Base-by-base conservation (phyloP, 768 basidiomycete genomes). In the Pleurotus giganteus region DNA sequence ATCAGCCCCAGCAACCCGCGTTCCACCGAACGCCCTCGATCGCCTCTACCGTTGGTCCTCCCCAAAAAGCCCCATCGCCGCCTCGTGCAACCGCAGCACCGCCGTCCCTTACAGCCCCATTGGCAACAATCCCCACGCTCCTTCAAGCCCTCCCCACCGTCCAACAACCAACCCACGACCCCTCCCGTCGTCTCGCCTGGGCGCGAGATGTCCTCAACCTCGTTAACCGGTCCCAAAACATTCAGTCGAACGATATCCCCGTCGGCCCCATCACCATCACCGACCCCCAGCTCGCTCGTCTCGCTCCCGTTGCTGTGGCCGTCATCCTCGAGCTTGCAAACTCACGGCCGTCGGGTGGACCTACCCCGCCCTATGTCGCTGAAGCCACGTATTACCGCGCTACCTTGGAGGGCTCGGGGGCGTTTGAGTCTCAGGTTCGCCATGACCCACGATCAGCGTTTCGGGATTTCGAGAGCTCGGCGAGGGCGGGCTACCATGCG, bases 401-500 rank as follows among this genome's bases (percentile, higher is more conserved):
- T 0, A 84, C 83, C 1, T 76, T 96, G n/a, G 79, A 82, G 2
- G 74, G 88, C 0, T 83, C 83, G 0, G 94, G 94, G 7, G 77
- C 81, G 3, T 88, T 84, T 67, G 89, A 91, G 0, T 78, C 83
- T 9, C 74, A 81, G 57, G 61, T 89, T 19, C 75, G 74, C 0
- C 82, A 81, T 55, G 90, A 90, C 63, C 87, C 88, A 1, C 79
- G 91, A 4, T 64, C 77, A 5, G 94, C 96, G 1, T 98, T 98
- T 72, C 78, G 91, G 21, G 93, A 94, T 64, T 97, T 90, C 63
- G 95, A 98, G 66, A 72, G 76, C 1, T 85, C 91, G 2, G 95
- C 94, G 0, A 76, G 89, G 23, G 82, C 78, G 0, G 94, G 95
- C 0, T 88, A 84, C 59, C 72, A 77, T 2, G 72, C 80, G n/a